Percentiles rank a stretch among this genome's conserved stretches.
phyloP scores from a whole-genome alignment of 805 yeast genomes.

The Kodamaea neixiangensis region DNA sequence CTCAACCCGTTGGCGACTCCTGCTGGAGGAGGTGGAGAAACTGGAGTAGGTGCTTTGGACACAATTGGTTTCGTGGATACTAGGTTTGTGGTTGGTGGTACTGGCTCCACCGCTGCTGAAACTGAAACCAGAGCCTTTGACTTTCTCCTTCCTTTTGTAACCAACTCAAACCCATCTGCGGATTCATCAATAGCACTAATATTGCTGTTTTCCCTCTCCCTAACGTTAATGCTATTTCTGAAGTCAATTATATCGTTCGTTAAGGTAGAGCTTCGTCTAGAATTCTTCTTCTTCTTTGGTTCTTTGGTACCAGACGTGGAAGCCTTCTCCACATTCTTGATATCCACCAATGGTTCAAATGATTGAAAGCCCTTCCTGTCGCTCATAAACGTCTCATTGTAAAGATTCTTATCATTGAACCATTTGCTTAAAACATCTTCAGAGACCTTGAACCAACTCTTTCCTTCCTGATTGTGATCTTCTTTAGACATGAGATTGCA shows the following conservation, averaged over 20 bases:
- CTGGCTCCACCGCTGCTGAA: neutral
- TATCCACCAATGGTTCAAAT: conserved; percentile 40
- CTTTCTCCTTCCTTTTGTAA: conserved; percentile 21
- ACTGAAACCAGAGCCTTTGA: conserved; percentile 9
- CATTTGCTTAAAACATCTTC: conserved; percentile 20
- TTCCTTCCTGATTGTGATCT: neutral
- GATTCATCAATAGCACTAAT: conserved; percentile 21
- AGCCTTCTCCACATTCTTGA: conserved; percentile 20
- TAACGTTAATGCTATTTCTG: conserved; percentile 22
- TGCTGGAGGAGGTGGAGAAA: neutral
- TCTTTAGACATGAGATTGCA: conserved; percentile 21
- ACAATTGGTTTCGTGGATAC: neutral
- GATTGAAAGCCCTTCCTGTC: conserved; percentile 32
- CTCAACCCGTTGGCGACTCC: neutral
- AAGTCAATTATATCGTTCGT: conserved; percentile 25
- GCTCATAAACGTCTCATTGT: conserved; percentile 36
- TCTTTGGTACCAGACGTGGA: conserved; percentile 12
- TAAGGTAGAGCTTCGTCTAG: conserved; percentile 25
- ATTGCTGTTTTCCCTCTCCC: conserved; percentile 12
- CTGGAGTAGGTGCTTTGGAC: neutral
- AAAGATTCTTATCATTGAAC: conserved; percentile 18
- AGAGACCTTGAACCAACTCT: conserved; percentile 24
- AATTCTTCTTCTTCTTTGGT: conserved; percentile 22
- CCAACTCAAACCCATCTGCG: conserved; percentile 29
- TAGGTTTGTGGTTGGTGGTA: neutral